Evolutionary conservation across 495 filamentous ascomycete genomes (phyloP), one percentile per base, ranked within the genome.

Genomic region (Penicillium chermesinum): DNA sequence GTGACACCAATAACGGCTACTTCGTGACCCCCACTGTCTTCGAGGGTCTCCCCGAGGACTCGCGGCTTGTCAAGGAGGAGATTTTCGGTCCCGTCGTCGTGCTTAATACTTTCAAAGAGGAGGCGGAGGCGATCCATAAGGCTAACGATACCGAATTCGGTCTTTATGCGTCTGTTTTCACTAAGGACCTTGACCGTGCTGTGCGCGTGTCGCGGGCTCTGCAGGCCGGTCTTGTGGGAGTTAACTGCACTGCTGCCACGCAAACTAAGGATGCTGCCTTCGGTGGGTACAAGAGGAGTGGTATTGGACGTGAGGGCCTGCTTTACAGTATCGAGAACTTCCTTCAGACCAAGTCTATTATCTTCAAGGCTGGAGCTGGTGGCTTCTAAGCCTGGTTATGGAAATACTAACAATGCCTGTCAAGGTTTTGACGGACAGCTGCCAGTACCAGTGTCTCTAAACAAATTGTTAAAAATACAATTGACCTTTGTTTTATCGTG

Each of bases 261-360:
- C 70, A 46, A 54, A 83, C 67, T 0, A 75, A 71, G 38, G 76
- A 77, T 48, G 76, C 88, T 38, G 87, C 88, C 12, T 93, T 94
- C 69, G 91, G 91, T 22, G 91, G 91, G 1, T 86, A 89, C 41
- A 96, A 95, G 74, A 86, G 91, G 78, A 88, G 83, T 62, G 91
- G 89, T n/a, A 86, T 87, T 58, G 90, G 89, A 2, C 69, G 89
- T 17, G 87, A 93, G 70, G 41, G 54, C 35, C 37, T 48, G 55
- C 17, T 67, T 50, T 59, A 72, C 51, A 74, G 71, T 46, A 59
- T 79, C 54, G 64, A 74, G 22, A 72, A 68, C 35, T 79, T 70
- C 47, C 49, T 79, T 33, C 73, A 79, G 63, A 71, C 61, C 0
- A 79, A 80, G 62, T 66, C 68, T 30, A 64, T 73, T 34, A 38